Evolutionary conservation across 305 asterid species (phyloP).

Genomic region (Andrographis paniculata): DNA sequence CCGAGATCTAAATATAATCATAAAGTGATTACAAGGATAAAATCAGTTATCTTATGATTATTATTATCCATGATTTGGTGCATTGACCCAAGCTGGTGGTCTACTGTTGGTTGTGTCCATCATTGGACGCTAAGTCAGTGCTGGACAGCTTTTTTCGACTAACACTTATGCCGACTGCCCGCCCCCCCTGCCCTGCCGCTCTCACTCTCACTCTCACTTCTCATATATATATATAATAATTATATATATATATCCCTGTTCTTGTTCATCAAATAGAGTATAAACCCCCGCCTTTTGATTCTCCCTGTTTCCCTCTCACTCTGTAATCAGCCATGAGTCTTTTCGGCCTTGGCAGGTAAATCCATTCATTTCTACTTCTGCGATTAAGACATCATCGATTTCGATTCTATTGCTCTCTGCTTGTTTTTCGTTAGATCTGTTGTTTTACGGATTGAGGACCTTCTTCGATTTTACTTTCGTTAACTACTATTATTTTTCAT

Average conservation of each 20-base stretch:
- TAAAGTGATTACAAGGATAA: too few species aligned
- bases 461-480: background rate
- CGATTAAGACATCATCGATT: background rate
- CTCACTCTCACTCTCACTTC: background rate
- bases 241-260: background rate
- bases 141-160: slow-evolving; percentile 48
- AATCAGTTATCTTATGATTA: too few species aligned
- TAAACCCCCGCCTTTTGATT: slow-evolving; percentile 4
- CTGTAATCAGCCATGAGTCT: slow-evolving; percentile 61
- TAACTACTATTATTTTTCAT: background rate
- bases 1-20: too few species aligned
- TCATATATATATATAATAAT: background rate
- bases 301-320: background rate
- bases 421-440: slow-evolving; percentile 29
- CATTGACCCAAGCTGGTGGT: too few species aligned
- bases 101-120: background rate
- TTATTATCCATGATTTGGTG: too few species aligned
- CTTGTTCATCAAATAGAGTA: too few species aligned
- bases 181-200: background rate
- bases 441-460: slow-evolving; percentile 14
- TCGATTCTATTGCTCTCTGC: background rate
- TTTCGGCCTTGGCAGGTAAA: slow-evolving; percentile 88
- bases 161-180: slow-evolving; percentile 19
- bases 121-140: slow-evolving; percentile 42
- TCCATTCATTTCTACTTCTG: too few species aligned